Conservation (phyloP, 208 protist genomes). For the Naegleria lovaniensis region DNA sequence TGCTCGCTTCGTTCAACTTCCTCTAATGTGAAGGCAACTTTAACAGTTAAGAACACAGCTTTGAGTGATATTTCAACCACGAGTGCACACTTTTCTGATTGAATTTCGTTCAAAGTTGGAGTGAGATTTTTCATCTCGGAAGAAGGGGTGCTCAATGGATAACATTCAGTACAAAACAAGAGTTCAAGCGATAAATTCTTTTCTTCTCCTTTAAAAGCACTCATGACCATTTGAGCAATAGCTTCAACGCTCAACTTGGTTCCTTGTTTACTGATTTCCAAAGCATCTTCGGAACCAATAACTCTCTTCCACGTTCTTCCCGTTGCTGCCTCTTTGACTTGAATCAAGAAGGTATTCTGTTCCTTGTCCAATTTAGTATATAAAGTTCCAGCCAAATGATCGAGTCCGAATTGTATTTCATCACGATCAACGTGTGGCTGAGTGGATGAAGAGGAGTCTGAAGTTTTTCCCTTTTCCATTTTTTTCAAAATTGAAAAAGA, state of each 20-base stretch:
- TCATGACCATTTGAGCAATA: not conserved
- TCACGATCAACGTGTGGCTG: not conserved
- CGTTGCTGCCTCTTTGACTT: not conserved
- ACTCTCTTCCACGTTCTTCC: not conserved
- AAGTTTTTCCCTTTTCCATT: not conserved
- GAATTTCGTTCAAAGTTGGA: not conserved
- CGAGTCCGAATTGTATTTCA: not conserved
- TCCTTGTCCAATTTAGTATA: not conserved
- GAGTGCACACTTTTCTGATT: not conserved
- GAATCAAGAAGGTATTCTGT: not conserved
- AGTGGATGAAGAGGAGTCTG: not conserved
- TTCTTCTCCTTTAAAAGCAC: not conserved
- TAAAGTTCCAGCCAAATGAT: not conserved
- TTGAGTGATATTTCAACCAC: not conserved
- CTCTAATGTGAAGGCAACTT: not conserved
- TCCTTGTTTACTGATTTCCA: not conserved
- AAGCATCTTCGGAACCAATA: not conserved
- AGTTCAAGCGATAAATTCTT: not conserved
- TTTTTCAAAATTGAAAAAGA: not conserved
- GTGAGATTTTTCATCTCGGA: not conserved
- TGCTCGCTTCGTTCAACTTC: not conserved
- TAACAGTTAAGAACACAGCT: not conserved
- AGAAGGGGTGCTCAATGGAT: not conserved
- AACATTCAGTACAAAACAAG: not conserved
- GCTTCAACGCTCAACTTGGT: not conserved